Evolutionary conservation across 257 asterid genomes (phyloP), one percentile per base, ranked within the genome.

Genomic region (Petunia axillaris): DNA sequence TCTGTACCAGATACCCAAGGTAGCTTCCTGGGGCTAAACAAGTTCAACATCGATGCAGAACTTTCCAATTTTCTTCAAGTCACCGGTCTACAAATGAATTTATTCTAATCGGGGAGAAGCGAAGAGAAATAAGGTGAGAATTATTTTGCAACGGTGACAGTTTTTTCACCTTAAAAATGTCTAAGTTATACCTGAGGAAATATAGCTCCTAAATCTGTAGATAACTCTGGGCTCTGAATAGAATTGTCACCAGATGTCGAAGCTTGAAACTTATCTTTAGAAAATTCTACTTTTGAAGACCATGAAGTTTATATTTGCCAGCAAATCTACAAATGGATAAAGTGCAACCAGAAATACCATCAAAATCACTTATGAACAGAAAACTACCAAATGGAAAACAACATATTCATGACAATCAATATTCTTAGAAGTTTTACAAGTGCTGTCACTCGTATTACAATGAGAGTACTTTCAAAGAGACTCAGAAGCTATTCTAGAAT

Each of bases 11-110:
- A 84, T 78, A 83, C 87, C 98, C 99, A 93, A 37, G 97, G 87
- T 4, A 93, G 86, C 67, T 92, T 91, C 85, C 85, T 86, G 41
- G 93, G 83, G 84, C 86, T 92, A 85, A 95, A 92, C 83, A 96
- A 86, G 80, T 88, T 96, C 91, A 96, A 78, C 98, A 94, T 91
- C 77, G 92, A 85, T 74, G 88, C 76, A 64, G 93, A 89, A 75
- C 80, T 85, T 87, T 62, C 85, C 41, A 90, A 84, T 79, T 89
- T 90, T 63, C 83, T 83, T 53, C 86, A 87, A 83, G 87, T 79
- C 86, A 85, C 83, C 44, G 80, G 78, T 58, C 81, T 82, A 73
- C 90, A 87, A 40, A 76, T 80, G 53, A 92, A 84, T 83, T 97
- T 89, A 84, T 83, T 77, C 90, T 87, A 90, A 79, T 75, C 81